These are phyloP conservation scores for Pyrrhoderma lamaoense DNA, from an alignment of 1,284 basidiomycete species.

Conservation along the genomic window DNA sequence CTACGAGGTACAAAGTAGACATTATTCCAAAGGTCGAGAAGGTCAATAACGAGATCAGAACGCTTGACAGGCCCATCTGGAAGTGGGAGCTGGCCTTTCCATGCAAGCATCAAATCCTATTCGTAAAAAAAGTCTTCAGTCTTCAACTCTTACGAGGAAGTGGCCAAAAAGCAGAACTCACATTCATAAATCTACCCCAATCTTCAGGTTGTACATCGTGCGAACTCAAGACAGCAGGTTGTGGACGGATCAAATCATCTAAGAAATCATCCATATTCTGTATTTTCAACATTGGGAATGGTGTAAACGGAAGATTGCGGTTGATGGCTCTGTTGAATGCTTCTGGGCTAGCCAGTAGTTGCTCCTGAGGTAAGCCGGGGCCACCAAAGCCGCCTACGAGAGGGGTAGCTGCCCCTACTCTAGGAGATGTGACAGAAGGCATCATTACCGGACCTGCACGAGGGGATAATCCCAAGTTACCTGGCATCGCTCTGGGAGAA, in stretches of 20 bases:
- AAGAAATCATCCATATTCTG: conserved; percentile 68
- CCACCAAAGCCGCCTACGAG: conserved; percentile 10
- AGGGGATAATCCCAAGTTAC: conserved; percentile 5
- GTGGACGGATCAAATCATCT: conserved; percentile 52
- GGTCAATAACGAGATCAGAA: conserved; percentile 52
- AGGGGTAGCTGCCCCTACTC: conserved; percentile 10
- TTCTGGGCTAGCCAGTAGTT: conserved; percentile 54
- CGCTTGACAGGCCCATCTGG: conserved; percentile 45
- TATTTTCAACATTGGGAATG: conserved; percentile 62
- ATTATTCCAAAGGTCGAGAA: conserved; percentile 70
- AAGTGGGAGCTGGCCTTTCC: conserved; percentile 64
- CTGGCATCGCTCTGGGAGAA: conserved; percentile 1
- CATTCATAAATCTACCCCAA: conserved; percentile 70
- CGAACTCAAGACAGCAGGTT: conserved; percentile 58
- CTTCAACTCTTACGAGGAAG: conserved; percentile 5
- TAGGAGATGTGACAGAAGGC: conserved; percentile 7
- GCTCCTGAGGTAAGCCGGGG: conserved; percentile 27
- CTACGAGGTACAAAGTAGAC: conserved; percentile 65
- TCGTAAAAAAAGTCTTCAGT: conserved; percentile 5
- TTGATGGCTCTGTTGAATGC: conserved; percentile 65
- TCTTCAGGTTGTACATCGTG: conserved; percentile 72
- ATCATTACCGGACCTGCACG: conserved; percentile 3
- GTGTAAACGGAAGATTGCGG: conserved; percentile 55
- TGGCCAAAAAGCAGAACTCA: conserved; percentile 28
- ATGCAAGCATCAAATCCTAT: conserved; percentile 63